A percentile compares a stretch with the other conserved stretches of the same genome.
phyloP scores from a whole-genome alignment of 495 filamentous ascomycete species.

The Aspergillus leporis region DNA sequence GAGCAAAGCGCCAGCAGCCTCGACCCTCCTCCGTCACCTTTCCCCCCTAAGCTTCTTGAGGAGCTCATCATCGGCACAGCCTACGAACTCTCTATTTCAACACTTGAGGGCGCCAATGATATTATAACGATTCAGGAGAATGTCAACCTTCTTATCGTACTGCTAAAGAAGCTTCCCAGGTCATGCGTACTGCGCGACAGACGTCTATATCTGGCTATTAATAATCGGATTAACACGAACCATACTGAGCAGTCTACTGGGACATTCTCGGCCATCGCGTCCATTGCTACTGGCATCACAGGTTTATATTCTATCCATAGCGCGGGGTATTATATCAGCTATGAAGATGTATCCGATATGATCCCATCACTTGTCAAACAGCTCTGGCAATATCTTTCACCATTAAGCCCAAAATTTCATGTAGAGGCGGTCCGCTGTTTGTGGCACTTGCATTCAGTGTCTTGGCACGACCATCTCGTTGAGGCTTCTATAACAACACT shows the following conservation, averaged over 20 bases:
- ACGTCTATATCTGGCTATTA: conserved; percentile 58
- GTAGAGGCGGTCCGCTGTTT: conserved; percentile 86
- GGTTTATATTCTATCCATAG: conserved; percentile 58
- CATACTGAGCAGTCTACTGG: conserved; percentile 30
- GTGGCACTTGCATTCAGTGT: conserved; percentile 77
- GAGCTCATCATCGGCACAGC: conserved; percentile 64
- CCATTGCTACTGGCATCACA: conserved; percentile 61
- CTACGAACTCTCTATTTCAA: conserved; percentile 50
- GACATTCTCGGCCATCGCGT: conserved; percentile 50
- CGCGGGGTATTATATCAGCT: conserved; percentile 49
- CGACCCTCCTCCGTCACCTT: conserved; percentile 53
- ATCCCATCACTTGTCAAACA: conserved; percentile 66
- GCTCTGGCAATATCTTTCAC: conserved; percentile 78
- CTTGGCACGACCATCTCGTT: conserved; percentile 58
- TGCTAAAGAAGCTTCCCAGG: conserved; percentile 59
- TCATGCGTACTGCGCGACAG: conserved; percentile 53
- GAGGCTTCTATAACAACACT: conserved; percentile 79
- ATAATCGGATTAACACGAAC: conserved; percentile 26
- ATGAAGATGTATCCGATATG: conserved; percentile 61
- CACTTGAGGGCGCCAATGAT: conserved; percentile 29
- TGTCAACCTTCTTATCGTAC: conserved; percentile 52
- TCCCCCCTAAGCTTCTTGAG: conserved; percentile 54
- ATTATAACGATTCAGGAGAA: conserved; percentile 38
- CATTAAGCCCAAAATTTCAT: conserved; percentile 82
- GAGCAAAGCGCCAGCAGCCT: conserved; percentile 44